phyloP scores from a whole-genome alignment of 495 filamentous ascomycete species.

The Penicillium pancosmium region DNA sequence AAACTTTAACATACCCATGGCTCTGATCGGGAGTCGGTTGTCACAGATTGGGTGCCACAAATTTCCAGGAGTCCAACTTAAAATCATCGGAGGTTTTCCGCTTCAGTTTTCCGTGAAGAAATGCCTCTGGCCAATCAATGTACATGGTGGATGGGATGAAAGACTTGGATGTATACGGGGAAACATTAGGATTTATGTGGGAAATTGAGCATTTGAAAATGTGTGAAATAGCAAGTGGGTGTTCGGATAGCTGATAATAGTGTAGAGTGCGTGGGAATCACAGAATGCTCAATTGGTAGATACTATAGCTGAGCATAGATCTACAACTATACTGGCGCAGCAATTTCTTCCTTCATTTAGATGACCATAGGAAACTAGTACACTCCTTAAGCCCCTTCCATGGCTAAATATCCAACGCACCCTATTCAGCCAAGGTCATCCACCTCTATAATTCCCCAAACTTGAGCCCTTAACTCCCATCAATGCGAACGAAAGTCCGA shows the following conservation, averaged over 20 bases:
- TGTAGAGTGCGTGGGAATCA: no score
- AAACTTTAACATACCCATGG: no score
- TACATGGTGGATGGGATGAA: constrained; percentile 3
- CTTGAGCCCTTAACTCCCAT: constrained; percentile 4
- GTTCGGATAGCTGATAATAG: no score
- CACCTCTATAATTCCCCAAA: background rate
- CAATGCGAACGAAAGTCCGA: constrained; percentile 12
- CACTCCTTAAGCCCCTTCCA: no score
- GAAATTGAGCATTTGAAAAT: background rate
- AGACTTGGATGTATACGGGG: background rate
- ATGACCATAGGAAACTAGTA: background rate
- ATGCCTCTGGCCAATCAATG: background rate
- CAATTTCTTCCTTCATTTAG: no score
- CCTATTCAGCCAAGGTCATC: background rate
- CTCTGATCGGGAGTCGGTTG: no score
- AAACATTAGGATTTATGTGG: no score
- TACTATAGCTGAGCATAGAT: no score
- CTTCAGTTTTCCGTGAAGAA: background rate
- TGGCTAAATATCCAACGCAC: no score
- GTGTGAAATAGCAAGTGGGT: background rate
- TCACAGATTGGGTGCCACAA: constrained; percentile 3
- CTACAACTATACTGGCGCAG: no score
- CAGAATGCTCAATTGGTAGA: no score
- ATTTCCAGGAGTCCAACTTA: background rate
- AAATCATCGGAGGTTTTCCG: constrained; percentile 3